These are phyloP conservation scores for Dalbergia cultrata DNA, from an alignment of 306 rosid species.

Conservation along the genomic window DNA sequence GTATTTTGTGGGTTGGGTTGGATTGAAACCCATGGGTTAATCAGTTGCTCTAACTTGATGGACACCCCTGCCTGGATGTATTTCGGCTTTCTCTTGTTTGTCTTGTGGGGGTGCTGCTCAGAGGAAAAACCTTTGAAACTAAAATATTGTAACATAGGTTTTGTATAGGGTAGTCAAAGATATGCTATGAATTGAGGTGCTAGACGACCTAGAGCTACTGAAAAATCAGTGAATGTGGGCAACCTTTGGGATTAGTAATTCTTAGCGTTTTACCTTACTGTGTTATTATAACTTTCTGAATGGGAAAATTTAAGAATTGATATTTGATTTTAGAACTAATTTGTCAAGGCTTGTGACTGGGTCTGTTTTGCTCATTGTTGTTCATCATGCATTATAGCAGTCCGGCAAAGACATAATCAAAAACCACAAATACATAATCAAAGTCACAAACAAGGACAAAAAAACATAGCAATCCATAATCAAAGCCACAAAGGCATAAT, in stretches of 20 bases:
- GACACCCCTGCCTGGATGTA: not conserved
- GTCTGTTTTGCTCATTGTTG: not conserved
- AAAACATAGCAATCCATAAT: no score
- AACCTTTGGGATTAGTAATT: not conserved
- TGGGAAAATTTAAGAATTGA: not conserved
- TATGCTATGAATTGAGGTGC: not conserved
- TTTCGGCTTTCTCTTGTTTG: conserved; percentile 15
- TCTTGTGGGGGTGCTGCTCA: not conserved
- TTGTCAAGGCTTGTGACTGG: not conserved
- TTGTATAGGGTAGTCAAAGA: conserved; percentile 11
- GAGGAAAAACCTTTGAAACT: conserved; percentile 14
- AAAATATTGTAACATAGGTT: conserved; percentile 30
- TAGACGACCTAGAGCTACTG: no score
- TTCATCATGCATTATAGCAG: not conserved
- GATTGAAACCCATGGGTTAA: no score
- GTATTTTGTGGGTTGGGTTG: no score
- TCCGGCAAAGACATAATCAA: no score
- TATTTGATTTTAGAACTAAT: not conserved
- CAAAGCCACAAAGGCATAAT: no score
- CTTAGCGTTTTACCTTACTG: not conserved
- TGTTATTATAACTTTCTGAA: not conserved
- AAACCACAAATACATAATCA: no score
- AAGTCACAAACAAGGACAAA: no score
- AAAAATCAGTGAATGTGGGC: not conserved
- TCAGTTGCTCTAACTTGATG: no score